These are phyloP conservation scores for Tieghemostelium lacteum DNA, from an alignment of 78 protist genomes.

Conservation along the genomic window DNA sequence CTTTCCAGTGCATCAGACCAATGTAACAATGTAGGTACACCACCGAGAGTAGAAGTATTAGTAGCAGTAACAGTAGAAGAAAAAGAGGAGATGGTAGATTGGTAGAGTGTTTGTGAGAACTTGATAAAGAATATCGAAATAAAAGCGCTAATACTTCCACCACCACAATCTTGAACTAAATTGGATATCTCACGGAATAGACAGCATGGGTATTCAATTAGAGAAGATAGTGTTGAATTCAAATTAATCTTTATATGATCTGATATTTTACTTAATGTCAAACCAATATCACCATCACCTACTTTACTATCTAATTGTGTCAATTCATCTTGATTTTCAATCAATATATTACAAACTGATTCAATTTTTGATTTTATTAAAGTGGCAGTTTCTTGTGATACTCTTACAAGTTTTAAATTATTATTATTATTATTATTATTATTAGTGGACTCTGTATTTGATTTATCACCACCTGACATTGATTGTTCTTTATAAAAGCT, in stretches of 20 bases:
- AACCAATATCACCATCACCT: conserved; percentile 84
- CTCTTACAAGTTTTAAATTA: neutral
- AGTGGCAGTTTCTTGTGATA: neutral
- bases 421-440: conserved; percentile 13
- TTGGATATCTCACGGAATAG: conserved; percentile 15
- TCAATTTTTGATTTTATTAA: neutral
- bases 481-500: too few relatives aligned
- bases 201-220: conserved; percentile 31
- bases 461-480: too few relatives aligned
- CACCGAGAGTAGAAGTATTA: neutral
- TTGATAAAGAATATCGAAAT: conserved; percentile 53
- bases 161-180: conserved; percentile 2
- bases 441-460: too few relatives aligned
- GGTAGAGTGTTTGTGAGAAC: conserved; percentile 7
- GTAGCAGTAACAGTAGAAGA: too few relatives aligned
- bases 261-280: conserved; percentile 21
- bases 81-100: too few relatives aligned
- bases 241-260: too few relatives aligned
- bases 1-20: conserved; percentile 29
- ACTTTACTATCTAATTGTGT: conserved; percentile 53
- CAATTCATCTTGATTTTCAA: conserved; percentile 7
- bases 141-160: conserved; percentile 56
- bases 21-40: neutral
- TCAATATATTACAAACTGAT: neutral
- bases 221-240: neutral